These are phyloP conservation scores for Aspergillus luchuensis DNA, from an alignment of 2,329 filamentous ascomycete species.

Conservation along the genomic window DNA sequence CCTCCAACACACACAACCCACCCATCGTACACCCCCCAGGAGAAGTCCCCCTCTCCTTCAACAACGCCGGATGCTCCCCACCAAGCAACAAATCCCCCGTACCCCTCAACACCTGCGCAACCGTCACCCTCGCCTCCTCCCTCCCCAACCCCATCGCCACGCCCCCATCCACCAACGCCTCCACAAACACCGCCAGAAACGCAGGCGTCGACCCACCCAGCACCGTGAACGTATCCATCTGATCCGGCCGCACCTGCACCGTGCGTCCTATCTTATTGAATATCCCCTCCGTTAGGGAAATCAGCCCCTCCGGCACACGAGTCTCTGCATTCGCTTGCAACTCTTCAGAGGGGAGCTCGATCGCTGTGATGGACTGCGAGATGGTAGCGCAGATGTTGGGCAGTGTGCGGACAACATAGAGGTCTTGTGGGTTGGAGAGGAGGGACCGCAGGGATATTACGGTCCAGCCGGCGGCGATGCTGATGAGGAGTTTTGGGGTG, in stretches of 20 bases:
- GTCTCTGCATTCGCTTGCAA: neutral
- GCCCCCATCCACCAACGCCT: slow-evolving; percentile 62
- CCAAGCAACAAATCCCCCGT: slow-evolving; percentile 60
- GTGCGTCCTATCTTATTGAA: slow-evolving; percentile 55
- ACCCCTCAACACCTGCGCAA: slow-evolving; percentile 63
- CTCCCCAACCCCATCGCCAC: slow-evolving; percentile 64
- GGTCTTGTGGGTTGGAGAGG: neutral
- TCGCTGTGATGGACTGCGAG: slow-evolving; percentile 1
- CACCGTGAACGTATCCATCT: slow-evolving; percentile 61
- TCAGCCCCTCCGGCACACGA: no score
- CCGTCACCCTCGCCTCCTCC: slow-evolving; percentile 62
- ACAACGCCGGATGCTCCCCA: slow-evolving; percentile 61
- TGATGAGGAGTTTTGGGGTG: neutral
- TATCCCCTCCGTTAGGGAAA: slow-evolving; percentile 41
- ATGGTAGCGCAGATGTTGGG: neutral
- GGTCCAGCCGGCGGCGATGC: slow-evolving; percentile 4
- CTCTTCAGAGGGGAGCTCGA: neutral
- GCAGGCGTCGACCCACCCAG: slow-evolving; percentile 64
- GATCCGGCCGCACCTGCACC: slow-evolving; percentile 52
- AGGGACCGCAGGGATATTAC: neutral
- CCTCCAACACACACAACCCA: slow-evolving; percentile 62
- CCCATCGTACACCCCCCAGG: slow-evolving; percentile 66
- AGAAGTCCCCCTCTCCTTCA: slow-evolving; percentile 63
- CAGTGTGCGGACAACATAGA: neutral
- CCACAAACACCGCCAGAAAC: slow-evolving; percentile 61